Percentiles rank a stretch among this genome's conserved stretches.
Evolutionary conservation across 2,329 filamentous ascomycete species (phyloP).

Genomic region (Taxawa tesnikishii): DNA sequence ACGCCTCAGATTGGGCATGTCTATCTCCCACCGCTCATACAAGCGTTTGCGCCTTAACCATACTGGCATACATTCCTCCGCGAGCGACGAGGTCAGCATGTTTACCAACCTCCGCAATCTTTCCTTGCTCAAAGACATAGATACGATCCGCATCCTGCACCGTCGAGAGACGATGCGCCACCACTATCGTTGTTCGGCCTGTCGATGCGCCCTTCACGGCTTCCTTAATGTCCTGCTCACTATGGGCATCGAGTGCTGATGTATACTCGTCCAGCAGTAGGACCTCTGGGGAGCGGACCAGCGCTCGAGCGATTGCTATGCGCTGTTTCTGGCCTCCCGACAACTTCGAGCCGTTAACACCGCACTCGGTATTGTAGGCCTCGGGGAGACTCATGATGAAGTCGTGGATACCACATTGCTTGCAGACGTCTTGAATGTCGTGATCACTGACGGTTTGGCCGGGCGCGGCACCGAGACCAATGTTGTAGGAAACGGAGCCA

Average conservation of each 20-base stretch:
- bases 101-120: slow-evolving; percentile 48
- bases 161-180: slow-evolving; percentile 66
- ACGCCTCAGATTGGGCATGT: no score
- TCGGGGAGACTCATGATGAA: slow-evolving; percentile 35
- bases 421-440: slow-evolving; percentile 23
- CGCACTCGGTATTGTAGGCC: slow-evolving; percentile 33
- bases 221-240: slow-evolving; percentile 28
- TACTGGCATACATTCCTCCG: slow-evolving; percentile 29
- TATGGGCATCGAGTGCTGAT: slow-evolving; percentile 33
- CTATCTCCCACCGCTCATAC: slow-evolving; percentile 9
- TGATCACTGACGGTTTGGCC: slow-evolving; percentile 14
- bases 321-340: slow-evolving; percentile 35
- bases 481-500: slow-evolving; percentile 31
- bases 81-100: slow-evolving; percentile 44
- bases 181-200: slow-evolving; percentile 53
- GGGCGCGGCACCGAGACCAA: slow-evolving; percentile 23
- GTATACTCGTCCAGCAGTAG: slow-evolving; percentile 36
- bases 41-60: slow-evolving; percentile 23
- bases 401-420: slow-evolving; percentile 31
- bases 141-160: slow-evolving; percentile 72
- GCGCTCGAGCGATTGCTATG: slow-evolving; percentile 32
- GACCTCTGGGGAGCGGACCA: slow-evolving; percentile 33
- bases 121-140: slow-evolving; percentile 60
- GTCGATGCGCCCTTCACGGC: slow-evolving; percentile 27
- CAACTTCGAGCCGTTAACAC: slow-evolving; percentile 26